These are phyloP conservation scores for Triticum aestivum DNA, from an alignment of 176 grass and related monocot genomes.

Conservation along the genomic window IWGSC_CS_RefSeq_v2.1 NC_057812.1:390049082-390049581, in stretches of 20 bases:
- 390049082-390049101: constrained; percentile 67
- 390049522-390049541: constrained; percentile 45
- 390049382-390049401: constrained; percentile 75
- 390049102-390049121: constrained; percentile 57
- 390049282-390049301: constrained; percentile 74
- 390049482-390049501: constrained; percentile 85
- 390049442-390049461: constrained; percentile 70
- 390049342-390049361: constrained; percentile 48
- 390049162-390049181: constrained; percentile 81
- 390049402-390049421: constrained; percentile 68
- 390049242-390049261: constrained; percentile 49
- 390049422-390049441: constrained; percentile 50
- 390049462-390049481: constrained; percentile 49
- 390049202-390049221: constrained; percentile 60
- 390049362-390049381: constrained; percentile 58
- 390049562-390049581: constrained; percentile 62
- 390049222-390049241: constrained; percentile 60
- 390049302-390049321: constrained; percentile 46
- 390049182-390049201: constrained; percentile 66
- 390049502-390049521: constrained; percentile 50
- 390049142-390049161: constrained; percentile 59
- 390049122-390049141: constrained; percentile 66
- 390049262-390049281: constrained; percentile 61
- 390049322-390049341: constrained; percentile 53
- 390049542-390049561: constrained; percentile 63